Evolutionary conservation across 2,329 filamentous ascomycete species (phyloP), one percentile per base, ranked within the genome.

Genomic region (Arachnomyces sp.): DNA sequence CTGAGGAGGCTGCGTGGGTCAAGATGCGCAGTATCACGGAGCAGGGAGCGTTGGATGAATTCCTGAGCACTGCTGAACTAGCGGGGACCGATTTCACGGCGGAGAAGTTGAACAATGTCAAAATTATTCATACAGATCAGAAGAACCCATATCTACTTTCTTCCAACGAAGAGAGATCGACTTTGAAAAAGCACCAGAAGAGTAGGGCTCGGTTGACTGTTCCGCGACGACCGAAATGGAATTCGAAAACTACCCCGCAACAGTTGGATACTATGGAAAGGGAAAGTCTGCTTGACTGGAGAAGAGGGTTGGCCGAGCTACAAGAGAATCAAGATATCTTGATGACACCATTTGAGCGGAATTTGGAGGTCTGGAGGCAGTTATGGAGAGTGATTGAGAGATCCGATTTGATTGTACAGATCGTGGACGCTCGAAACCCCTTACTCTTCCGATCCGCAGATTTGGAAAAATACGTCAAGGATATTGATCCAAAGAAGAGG

Each of bases 21-120:
- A 98, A 96, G 73, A 96, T 98, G 92, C 87, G 90, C 70, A 94
- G 87, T 62, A 85, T 98, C 52, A 98, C 92, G 4, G 87, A 98
- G 71, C 92, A 98, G 66, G 89, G 83, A 51, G 89, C 89, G 33
- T 79, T 98, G 46, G 92, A 98, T 63, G 92, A 98, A 64, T 98
- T 98, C 64, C 71, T 98, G 49, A 85, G 84, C 42, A 98, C 92
- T 2, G 93, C 92, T 48, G 89, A 96, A 67, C 72, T 98, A 52
- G 92, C 92, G n/a, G 90, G 88, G 49, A 98, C 92, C 50, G 92
- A 98, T 61, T 98, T 98, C 65, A 96, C 90, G 1, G 93, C 92
- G 18, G 89, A 96, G 71, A 96, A 96, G 75, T 84, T 94, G 78
- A 96, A 90, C 68, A 96, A 93, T 59, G 84, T 96, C 66, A 95